A percentile compares a stretch with the other conserved stretches of the same genome.
phyloP scores from a whole-genome alignment of 306 rosid genomes.

The Medicago arabica region DNA sequence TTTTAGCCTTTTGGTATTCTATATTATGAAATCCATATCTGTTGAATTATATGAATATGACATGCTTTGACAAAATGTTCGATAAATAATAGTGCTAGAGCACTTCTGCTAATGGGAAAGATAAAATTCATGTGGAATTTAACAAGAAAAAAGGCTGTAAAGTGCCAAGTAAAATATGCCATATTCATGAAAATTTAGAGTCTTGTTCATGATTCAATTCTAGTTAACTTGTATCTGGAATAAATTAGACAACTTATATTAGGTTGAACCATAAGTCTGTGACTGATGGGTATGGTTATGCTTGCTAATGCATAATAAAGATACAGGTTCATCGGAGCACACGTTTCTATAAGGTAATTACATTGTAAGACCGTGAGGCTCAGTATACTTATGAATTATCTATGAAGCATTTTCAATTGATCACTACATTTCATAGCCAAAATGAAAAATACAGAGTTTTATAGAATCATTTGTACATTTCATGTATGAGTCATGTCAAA shows the following conservation, averaged over 20 bases:
- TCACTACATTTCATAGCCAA: constrained; percentile 2
- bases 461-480: not conserved
- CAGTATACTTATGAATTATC: not conserved
- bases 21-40: no score
- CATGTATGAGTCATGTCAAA: constrained; percentile 8
- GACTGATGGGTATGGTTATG: not conserved
- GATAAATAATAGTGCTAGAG: not conserved
- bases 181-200: constrained; percentile 17
- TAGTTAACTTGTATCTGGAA: constrained; percentile 15
- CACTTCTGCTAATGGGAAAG: constrained; percentile 19
- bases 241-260: not conserved
- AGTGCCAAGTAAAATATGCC: constrained; percentile 15
- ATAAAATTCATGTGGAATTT: not conserved
- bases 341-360: not conserved
- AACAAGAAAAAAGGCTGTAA: not conserved
- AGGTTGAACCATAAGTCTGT: not conserved
- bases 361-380: constrained; percentile 9
- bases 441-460: constrained; percentile 14
- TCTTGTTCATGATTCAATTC: constrained; percentile 24
- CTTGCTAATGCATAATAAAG: constrained; percentile 32
- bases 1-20: constrained; percentile 9
- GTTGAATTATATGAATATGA: constrained; percentile 3
- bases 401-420: not conserved
- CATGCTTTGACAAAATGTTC: constrained; percentile 6
- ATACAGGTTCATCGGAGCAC: not conserved